A percentile compares a stretch with the other conserved stretches of the same genome.
Evolutionary conservation across 192 early-diverging fungal genomes (phyloP).

Genomic region (Entomortierella parvispora): DNA sequence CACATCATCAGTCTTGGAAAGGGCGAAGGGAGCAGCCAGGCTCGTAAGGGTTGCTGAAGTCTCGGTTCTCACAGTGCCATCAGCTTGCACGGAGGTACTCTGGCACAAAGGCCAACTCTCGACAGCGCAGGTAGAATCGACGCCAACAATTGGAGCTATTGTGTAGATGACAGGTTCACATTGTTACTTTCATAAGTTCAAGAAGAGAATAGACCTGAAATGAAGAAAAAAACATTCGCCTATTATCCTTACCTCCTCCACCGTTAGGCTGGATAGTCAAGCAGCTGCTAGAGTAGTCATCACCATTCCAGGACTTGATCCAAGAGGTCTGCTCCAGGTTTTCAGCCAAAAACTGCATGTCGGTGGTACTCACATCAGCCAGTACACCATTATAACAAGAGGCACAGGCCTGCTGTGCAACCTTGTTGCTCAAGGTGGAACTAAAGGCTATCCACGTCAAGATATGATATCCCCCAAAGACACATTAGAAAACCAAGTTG

Average conservation of each 20-base stretch:
- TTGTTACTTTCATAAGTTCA: neutral
- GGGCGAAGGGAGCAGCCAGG: constrained; percentile 7
- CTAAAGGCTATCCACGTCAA: constrained; percentile 23
- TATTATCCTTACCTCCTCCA: constrained; percentile 5
- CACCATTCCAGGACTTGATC: constrained; percentile 43
- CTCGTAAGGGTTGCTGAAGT: neutral
- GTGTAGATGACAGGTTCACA: neutral
- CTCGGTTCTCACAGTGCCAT: neutral
- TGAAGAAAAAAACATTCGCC: neutral
- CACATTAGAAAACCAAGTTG: neutral
- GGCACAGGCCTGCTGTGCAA: constrained; percentile 32
- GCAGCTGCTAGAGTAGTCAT: constrained; percentile 32
- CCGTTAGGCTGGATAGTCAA: constrained; percentile 5
- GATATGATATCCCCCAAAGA: neutral
- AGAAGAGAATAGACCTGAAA: neutral
- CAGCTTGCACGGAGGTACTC: neutral
- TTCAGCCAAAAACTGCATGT: constrained; percentile 14
- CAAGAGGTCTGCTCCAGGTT: constrained; percentile 27
- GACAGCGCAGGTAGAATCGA: constrained; percentile 11
- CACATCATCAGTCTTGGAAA: neutral
- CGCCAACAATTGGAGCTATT: constrained; percentile 11
- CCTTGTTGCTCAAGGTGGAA: constrained; percentile 14
- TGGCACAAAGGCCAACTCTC: constrained; percentile 33
- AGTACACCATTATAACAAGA: constrained; percentile 33
- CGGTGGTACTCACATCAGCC: constrained; percentile 11